Conservation (phyloP, 192 early-diverging fungal genomes). For the Oehlia diaphana region DNA sequence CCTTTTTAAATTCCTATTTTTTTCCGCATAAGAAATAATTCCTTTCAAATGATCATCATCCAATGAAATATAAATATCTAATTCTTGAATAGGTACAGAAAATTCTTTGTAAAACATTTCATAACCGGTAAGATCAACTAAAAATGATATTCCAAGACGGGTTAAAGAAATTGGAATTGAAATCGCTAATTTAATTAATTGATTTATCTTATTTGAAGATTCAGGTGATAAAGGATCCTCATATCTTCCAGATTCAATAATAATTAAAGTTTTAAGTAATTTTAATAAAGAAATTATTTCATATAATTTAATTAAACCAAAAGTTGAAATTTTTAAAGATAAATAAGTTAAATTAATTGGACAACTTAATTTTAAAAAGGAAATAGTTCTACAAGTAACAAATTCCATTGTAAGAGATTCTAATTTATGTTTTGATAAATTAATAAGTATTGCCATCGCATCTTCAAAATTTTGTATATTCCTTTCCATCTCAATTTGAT, state of each 20-base stretch:
- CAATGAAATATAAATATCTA: neutral
- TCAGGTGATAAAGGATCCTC: neutral
- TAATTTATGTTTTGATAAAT: neutral
- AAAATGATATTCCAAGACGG: neutral
- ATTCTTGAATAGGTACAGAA: neutral
- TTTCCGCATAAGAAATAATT: neutral
- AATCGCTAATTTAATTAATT: neutral
- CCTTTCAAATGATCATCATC: neutral
- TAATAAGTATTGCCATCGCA: neutral
- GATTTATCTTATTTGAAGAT: neutral
- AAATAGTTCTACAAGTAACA: neutral
- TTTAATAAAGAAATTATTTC: neutral
- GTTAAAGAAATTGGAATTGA: neutral
- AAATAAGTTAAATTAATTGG: neutral
- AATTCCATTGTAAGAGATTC: neutral
- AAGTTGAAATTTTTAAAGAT: conserved; percentile 1
- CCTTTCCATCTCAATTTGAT: neutral
- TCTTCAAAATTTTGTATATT: neutral
- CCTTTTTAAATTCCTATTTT: neutral
- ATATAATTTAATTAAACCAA: neutral
- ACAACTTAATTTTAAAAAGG: neutral
- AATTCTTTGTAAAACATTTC: neutral
- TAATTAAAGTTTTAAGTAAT: neutral
- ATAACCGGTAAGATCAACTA: neutral
- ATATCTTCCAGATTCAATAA: neutral